Percentiles rank a stretch among this genome's conserved stretches.
Conservation (phyloP, 345 rosid species). For the Sonneratia caseolaris region DNA sequence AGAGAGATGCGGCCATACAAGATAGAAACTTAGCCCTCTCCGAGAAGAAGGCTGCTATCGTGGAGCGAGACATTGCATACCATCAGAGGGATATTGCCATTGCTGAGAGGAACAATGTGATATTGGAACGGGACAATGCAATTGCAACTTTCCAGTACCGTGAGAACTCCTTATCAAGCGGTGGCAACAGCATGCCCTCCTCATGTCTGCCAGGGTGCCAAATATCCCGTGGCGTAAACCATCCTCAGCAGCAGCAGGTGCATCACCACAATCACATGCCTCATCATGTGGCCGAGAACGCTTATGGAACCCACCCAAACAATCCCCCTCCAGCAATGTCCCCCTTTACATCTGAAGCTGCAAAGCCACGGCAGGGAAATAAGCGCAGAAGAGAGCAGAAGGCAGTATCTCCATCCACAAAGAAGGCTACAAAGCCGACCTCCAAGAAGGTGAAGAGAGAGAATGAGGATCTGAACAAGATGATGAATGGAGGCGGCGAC, state of each 20-base stretch:
- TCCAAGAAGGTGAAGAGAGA: conserved; percentile 71
- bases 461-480: conserved; percentile 42
- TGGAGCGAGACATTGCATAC: no score
- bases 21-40: no score
- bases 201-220: no score
- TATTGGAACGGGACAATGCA: no score
- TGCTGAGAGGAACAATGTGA: no score
- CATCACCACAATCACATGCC: conserved; percentile 1
- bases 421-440: conserved; percentile 52
- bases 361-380: conserved; percentile 49
- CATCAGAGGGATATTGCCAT: no score
- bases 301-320: conserved; percentile 49
- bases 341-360: conserved; percentile 40
- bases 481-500: conserved; percentile 38
- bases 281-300: conserved; percentile 46
- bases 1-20: conserved; percentile 23
- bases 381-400: conserved; percentile 67
- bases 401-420: conserved; percentile 26
- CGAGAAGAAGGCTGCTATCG: no score
- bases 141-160: no score
- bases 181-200: no score
- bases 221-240: conserved; percentile 25
- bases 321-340: conserved; percentile 46
- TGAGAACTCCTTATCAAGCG: no score
- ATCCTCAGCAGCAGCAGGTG: conserved; percentile 50